Evolutionary conservation across 1,284 basidiomycete species (phyloP), one percentile per base, ranked within the genome.

Genomic region (Ceratorhiza oryzae-sativae): DNA sequence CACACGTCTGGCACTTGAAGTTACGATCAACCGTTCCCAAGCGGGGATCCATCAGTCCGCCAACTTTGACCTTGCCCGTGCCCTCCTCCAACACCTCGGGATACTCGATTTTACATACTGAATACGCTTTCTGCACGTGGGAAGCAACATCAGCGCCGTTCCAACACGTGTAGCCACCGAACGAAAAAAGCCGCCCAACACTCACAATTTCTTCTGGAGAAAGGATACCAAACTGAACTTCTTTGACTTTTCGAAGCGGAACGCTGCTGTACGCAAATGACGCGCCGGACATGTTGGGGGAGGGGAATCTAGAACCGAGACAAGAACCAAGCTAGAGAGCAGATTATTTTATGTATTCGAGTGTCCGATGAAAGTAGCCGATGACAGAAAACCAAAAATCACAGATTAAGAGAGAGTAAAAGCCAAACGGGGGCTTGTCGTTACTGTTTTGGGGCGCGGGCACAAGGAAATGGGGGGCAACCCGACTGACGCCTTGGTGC

Each of bases 1-100:
- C 95, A 82, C 97, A 99, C 30, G 97, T 99, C 84, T 98, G 95
- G 81, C 97, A 99, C 85, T 99, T 99, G 85, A 97, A 98, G 82
- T 98, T 98, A 76, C 97, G 88, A 84, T 99, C 97, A 81, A 98
- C 98, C 58, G 94, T 99, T 59, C 97, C 97, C 42, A 99, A 94
- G 73, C 95, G 90, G 67, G 96, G 95, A 83, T 99, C 97, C 88
- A 97, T 97, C 77, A 99, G 86, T 74, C 97, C 97, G 73, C 93
- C 95, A 72, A 89, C 86, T 84, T 95, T 97, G 65, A 91, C 93
- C 80, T 90, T 93, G 79, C 89, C 91, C 1, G 90, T 93, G 39
- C 88, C 84, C 81, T 99, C 97, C 80, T 99, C 97, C 89, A 96
- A 95, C 74, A 98, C 95, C 81, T 99, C 97, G 15, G 97, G 95